Evolutionary conservation across 192 early-diverging fungal genomes (phyloP).

Genomic region (Kickxella alabastrina): DNA sequence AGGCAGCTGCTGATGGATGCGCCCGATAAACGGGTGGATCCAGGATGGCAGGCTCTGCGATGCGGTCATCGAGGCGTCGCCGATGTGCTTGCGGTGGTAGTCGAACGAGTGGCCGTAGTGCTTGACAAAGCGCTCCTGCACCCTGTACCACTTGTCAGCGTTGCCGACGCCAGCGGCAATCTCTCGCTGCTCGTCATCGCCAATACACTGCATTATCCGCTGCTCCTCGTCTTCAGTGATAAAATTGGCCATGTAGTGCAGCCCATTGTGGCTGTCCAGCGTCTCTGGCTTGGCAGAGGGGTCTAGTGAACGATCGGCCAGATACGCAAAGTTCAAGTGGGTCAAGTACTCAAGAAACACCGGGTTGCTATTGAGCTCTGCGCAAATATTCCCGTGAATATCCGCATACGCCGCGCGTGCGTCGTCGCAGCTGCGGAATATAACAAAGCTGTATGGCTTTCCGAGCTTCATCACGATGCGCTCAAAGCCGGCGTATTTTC

Average conservation of each 20-base stretch:
- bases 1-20: conserved; percentile 10
- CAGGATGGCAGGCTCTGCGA: conserved; percentile 23
- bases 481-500: conserved; percentile 21
- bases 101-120: conserved; percentile 43
- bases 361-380: conserved; percentile 19
- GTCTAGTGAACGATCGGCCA: not conserved
- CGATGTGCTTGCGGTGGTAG: conserved; percentile 34
- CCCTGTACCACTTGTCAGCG: conserved; percentile 33
- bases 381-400: conserved; percentile 21
- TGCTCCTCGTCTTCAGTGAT: conserved; percentile 39
- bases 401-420: conserved; percentile 22
- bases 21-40: conserved; percentile 14
- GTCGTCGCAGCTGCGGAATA: conserved; percentile 18
- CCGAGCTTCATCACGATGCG: conserved; percentile 33
- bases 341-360: conserved; percentile 44
- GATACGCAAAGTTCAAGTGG: conserved; percentile 7
- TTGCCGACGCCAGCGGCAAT: not conserved
- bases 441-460: conserved; percentile 49
- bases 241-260: conserved; percentile 42
- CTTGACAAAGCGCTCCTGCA: conserved; percentile 51
- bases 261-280: conserved; percentile 14
- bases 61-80: conserved; percentile 9
- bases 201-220: conserved; percentile 17
- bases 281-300: not conserved
- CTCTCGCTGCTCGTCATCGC: conserved; percentile 11